Conservation (phyloP, 805 yeast species). For the Debaryomyces hansenii region DNA sequence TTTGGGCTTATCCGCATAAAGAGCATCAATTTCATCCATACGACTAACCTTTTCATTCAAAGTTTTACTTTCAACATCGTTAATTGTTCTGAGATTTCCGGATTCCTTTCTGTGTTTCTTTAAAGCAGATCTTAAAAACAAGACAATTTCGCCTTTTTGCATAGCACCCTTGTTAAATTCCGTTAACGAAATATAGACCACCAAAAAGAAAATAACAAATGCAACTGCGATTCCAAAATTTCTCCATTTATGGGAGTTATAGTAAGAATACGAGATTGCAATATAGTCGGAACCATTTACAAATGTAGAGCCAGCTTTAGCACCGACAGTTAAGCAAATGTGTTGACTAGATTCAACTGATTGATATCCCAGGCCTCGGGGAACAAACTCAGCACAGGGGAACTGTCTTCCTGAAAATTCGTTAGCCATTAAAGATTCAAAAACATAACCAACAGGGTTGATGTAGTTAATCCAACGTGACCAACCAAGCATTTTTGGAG, state of each 20-base stretch:
- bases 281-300: constrained; percentile 36
- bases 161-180: constrained; percentile 62
- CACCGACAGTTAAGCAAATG: constrained; percentile 23
- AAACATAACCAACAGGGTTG: constrained; percentile 57
- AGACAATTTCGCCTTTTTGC: constrained; percentile 70
- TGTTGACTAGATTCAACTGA: constrained; percentile 6
- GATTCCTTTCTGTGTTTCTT: constrained; percentile 40
- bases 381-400: constrained; percentile 50
- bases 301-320: constrained; percentile 17
- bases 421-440: constrained; percentile 58
- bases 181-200: constrained; percentile 51
- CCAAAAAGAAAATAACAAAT: constrained; percentile 54
- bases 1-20: too few species aligned
- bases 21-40: too few species aligned
- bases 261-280: constrained; percentile 42
- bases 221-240: constrained; percentile 62
- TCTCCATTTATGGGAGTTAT: constrained; percentile 56
- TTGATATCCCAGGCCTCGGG: constrained; percentile 39
- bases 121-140: constrained; percentile 54
- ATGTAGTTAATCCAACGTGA: constrained; percentile 64
- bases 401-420: constrained; percentile 52
- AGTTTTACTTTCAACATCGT: too few species aligned
- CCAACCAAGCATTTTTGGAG: constrained; percentile 60
- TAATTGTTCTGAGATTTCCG: too few species aligned
- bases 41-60: too few species aligned